phyloP scores from a whole-genome alignment of 2,329 filamentous ascomycete genomes.

The Trichoderma afroharzianum region DNA sequence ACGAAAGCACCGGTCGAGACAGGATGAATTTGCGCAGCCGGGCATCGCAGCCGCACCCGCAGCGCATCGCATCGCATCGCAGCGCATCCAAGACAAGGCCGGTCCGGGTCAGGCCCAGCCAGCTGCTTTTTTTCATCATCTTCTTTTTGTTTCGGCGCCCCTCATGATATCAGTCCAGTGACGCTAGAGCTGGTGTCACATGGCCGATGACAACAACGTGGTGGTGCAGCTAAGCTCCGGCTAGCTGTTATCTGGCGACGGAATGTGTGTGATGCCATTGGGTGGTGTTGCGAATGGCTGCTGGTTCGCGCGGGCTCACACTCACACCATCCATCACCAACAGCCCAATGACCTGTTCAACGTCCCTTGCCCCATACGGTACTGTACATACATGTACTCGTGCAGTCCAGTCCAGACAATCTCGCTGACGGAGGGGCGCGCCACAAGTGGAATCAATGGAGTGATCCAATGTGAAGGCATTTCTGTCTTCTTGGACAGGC shows the following conservation, averaged over 20 bases:
- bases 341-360: constrained; percentile 5
- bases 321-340: constrained; percentile 12
- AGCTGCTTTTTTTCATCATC: background rate
- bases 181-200: constrained; percentile 19
- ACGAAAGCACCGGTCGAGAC: background rate
- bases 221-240: constrained; percentile 18
- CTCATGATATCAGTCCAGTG: background rate
- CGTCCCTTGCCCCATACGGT: background rate
- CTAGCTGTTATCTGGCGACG: constrained; percentile 8
- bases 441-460: background rate
- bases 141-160: background rate
- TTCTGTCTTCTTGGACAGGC: background rate
- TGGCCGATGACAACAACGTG: constrained; percentile 19
- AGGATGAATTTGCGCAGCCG: background rate
- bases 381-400: background rate
- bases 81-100: background rate
- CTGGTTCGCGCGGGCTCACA: background rate
- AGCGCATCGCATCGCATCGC: background rate
- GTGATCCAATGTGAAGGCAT: background rate
- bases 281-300: constrained; percentile 3
- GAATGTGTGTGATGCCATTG: constrained; percentile 9
- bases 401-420: background rate
- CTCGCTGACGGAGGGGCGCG: constrained; percentile 1
- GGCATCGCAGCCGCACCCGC: background rate
- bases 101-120: background rate